Evolutionary conservation across 1,284 basidiomycete species (phyloP).

Genomic region (Austropuccinia psidii): DNA sequence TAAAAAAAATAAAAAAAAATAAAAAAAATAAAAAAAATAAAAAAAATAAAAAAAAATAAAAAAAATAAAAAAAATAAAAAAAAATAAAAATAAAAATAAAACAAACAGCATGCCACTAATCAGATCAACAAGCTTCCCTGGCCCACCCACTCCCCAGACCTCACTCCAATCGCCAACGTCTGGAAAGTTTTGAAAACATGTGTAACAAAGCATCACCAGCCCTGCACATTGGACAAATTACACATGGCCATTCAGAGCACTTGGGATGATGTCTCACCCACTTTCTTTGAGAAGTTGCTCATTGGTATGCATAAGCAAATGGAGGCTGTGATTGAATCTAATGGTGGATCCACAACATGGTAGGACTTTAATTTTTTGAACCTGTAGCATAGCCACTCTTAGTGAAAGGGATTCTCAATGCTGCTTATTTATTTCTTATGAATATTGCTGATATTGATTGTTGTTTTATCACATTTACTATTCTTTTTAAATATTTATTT

Average conservation of each 20-base stretch:
- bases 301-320: constrained; percentile 16
- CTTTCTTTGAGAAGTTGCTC: background rate
- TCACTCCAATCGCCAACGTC: constrained; percentile 20
- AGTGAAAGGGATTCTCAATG: too few species aligned
- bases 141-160: background rate
- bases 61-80: too few species aligned
- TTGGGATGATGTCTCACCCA: background rate
- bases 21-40: too few species aligned
- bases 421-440: too few species aligned
- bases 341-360: background rate
- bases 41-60: too few species aligned
- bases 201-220: background rate
- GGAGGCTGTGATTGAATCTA: background rate
- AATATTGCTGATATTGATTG: too few species aligned
- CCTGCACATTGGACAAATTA: background rate
- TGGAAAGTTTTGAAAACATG: constrained; percentile 16
- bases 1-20: too few species aligned
- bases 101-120: background rate
- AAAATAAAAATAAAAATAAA: too few species aligned
- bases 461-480: too few species aligned
- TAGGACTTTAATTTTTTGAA: too few species aligned
- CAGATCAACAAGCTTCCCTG: background rate
- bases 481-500: too few species aligned
- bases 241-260: background rate
- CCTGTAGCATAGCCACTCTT: too few species aligned